Evolutionary conservation across 768 basidiomycete species (phyloP).

Genomic region (Russula earlei): DNA sequence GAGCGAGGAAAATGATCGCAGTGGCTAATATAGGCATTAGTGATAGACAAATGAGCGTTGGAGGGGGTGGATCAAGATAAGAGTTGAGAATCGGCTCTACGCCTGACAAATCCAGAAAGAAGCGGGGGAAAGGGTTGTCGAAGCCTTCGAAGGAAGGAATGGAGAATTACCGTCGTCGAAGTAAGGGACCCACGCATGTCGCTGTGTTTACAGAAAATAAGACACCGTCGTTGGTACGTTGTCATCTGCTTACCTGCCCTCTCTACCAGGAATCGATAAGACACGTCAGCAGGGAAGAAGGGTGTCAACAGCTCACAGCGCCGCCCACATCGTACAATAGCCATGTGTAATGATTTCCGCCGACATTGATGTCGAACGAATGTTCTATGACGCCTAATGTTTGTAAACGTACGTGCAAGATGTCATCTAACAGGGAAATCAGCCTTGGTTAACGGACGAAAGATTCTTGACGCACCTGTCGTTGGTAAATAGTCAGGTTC

Average conservation of each 20-base stretch:
- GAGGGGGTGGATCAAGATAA: not conserved
- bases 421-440: slow-evolving; percentile 43
- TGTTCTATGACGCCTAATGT: slow-evolving; percentile 76
- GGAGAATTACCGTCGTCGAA: slow-evolving; percentile 54
- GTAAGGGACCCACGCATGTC: slow-evolving; percentile 76
- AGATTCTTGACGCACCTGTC: slow-evolving; percentile 37
- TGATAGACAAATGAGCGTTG: not conserved
- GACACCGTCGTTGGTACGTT: not conserved
- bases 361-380: slow-evolving; percentile 55
- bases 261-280: slow-evolving; percentile 6
- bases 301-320: slow-evolving; percentile 40
- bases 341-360: slow-evolving; percentile 61
- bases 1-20: slow-evolving; percentile 80
- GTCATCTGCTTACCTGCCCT: slow-evolving; percentile 17
- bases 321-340: slow-evolving; percentile 79
- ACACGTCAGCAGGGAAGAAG: slow-evolving; percentile 11
- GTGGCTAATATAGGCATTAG: slow-evolving; percentile 39
- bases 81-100: not conserved
- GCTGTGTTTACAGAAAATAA: slow-evolving; percentile 29
- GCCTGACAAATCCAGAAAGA: slow-evolving; percentile 33
- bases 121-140: slow-evolving; percentile 62
- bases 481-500: slow-evolving; percentile 62
- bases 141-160: slow-evolving; percentile 12
- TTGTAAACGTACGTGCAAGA: slow-evolving; percentile 71
- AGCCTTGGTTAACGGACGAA: not conserved